Evolutionary conservation across 148 eudicot genomes (phyloP).

Genomic region (Oxyria digyna): DNA sequence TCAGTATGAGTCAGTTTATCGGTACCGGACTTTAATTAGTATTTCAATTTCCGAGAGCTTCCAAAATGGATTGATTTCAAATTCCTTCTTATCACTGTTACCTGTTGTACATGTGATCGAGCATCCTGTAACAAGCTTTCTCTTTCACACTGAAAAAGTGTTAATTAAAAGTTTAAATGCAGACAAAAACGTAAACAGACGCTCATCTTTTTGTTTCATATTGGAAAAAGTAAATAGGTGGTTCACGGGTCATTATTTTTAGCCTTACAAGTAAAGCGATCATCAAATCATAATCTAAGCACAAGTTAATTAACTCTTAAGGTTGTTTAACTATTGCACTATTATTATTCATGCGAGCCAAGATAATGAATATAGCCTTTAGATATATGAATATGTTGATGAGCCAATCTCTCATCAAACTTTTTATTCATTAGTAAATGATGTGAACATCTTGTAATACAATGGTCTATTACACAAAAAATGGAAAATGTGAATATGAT

Average conservation of each 20-base stretch:
- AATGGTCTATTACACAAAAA: not conserved
- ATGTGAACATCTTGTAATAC: not conserved
- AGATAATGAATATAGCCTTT: no score
- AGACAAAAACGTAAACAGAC: not conserved
- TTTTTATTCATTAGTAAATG: conserved; percentile 6
- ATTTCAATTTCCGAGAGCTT: not conserved
- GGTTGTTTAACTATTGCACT: not conserved
- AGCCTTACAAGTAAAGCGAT: not conserved
- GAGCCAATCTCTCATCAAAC: not conserved
- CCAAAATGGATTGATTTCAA: not conserved
- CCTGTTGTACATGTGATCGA: conserved; percentile 2
- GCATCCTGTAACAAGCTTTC: not conserved
- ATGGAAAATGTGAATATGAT: not conserved
- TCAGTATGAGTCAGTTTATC: no score
- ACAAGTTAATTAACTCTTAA: not conserved
- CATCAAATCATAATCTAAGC: not conserved
- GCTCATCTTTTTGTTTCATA: not conserved
- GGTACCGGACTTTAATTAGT: no score
- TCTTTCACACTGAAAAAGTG: not conserved
- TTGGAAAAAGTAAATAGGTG: not conserved
- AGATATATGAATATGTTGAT: not conserved
- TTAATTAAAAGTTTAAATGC: not conserved
- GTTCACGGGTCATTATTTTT: not conserved
- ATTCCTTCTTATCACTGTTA: not conserved
- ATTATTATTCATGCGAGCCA: not conserved